Evolutionary conservation across 345 rosid genomes (phyloP).

Genomic region (Eucalyptus regnans): DNA sequence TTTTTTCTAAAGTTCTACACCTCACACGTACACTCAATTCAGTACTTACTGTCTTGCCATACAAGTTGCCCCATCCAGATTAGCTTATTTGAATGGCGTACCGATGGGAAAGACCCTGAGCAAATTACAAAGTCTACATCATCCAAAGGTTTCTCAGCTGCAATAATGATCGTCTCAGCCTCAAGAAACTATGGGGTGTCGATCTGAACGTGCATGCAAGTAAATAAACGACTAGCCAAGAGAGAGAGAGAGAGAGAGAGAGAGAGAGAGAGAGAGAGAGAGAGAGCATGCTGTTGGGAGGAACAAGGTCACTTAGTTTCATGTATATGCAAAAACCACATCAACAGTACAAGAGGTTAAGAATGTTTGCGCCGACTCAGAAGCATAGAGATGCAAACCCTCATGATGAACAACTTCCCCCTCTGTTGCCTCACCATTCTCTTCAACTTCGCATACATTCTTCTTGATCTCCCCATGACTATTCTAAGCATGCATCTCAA

Average conservation of each 20-base stretch:
- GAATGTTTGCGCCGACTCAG: constrained; percentile 51
- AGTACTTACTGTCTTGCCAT: neutral
- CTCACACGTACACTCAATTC: neutral
- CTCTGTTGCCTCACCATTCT: constrained; percentile 49
- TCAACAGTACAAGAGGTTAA: neutral
- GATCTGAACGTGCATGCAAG: neutral
- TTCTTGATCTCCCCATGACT: neutral
- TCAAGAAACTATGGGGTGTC: neutral
- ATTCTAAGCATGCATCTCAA: neutral
- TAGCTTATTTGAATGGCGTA: neutral
- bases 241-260: neutral
- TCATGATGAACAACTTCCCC: constrained; percentile 49
- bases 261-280: neutral
- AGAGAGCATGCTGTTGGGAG: neutral
- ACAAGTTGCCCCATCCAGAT: neutral
- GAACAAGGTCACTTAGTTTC: neutral
- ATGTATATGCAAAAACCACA: neutral
- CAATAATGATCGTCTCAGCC: neutral
- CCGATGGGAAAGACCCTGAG: neutral
- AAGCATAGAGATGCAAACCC: constrained; percentile 59
- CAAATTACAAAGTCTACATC: neutral
- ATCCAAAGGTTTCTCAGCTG: neutral
- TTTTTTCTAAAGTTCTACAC: neutral
- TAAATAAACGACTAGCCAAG: neutral
- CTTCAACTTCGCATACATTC: constrained; percentile 40